Evolutionary conservation across 192 early-diverging fungal genomes (phyloP), one percentile per base, ranked within the genome.

Genomic region (Glomus cerebriforme): DNA sequence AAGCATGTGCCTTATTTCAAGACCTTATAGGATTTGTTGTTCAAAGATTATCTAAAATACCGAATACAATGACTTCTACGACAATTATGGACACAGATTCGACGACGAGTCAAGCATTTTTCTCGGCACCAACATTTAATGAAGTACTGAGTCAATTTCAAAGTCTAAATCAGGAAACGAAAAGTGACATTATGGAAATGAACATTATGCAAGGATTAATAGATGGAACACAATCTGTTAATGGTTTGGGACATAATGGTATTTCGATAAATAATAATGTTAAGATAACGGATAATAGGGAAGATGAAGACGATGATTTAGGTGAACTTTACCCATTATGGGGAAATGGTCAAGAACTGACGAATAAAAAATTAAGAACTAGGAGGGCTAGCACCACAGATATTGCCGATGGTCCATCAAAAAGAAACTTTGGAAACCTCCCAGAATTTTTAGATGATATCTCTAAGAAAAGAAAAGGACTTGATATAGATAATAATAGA

Each of bases 311-410:
- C 13, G 74, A 63, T 75, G 35, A 75, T 37, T 4, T 75, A 12
- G 59, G 74, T 29, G 74, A 75, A 43, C 37, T 75, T 39, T 59
- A 35, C 35, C n/a, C 74, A 17, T 7, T 63, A 15, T 75, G 59
- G 59, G 34, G 59, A 12, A 39, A 75, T 78, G 49, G 43, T 37
- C 65, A 26, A 22, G 47, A 17, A 17, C 17, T 39, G 7, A 3
- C 45, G 19, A 65, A 47, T 45, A 43, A 47, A 13, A 78, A 59
- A 59, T 26, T 10, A 58, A 49, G 63, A 59, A 78, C 47, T 31
- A 78, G 77, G 49, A 78, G 77, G 19, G 77, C 77, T 26, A 78
- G 77, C 26, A 78, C 77, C 17, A 78, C 77, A 1, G 77, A 78
- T 78, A 78, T 78, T 22, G 64, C 29, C 2, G 66, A 69, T 26